Evolutionary conservation across 345 rosid genomes (phyloP).

Genomic region (Eucalyptus caleyi): DNA sequence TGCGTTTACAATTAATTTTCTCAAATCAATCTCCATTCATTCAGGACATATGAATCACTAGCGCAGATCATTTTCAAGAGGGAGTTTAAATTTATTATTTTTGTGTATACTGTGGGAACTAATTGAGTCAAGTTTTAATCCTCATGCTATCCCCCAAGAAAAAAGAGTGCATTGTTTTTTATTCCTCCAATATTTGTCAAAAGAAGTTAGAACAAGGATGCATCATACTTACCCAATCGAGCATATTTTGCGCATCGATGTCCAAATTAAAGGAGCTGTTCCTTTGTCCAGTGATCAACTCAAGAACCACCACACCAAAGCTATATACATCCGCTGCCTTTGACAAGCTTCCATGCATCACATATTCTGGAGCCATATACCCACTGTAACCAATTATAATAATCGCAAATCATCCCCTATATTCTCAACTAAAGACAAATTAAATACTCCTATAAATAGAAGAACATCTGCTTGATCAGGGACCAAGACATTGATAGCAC

Average conservation of each 20-base stretch:
- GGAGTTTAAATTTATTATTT: neutral
- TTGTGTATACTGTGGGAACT: neutral
- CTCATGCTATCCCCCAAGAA: neutral
- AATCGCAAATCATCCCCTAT: neutral
- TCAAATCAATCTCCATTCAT: neutral
- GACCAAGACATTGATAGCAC: neutral
- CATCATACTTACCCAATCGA: conserved; percentile 70
- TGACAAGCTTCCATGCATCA: conserved; percentile 73
- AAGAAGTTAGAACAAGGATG: neutral
- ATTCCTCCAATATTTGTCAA: neutral
- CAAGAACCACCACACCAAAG: conserved; percentile 90
- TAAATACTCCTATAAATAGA: neutral
- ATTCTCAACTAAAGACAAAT: neutral
- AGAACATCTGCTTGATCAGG: neutral
- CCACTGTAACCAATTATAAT: conserved; percentile 40
- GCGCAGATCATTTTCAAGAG: neutral
- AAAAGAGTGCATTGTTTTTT: neutral
- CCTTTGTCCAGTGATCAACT: conserved; percentile 74
- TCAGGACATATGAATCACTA: neutral
- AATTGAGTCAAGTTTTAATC: neutral
- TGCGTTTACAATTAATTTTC: neutral
- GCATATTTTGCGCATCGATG: conserved; percentile 44
- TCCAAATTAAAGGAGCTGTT: conserved; percentile 46
- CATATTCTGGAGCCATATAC: conserved; percentile 97
- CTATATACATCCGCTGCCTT: conserved; percentile 90